Evolutionary conservation across 352 stramenopile genomes (phyloP).

Genomic region (Phytophthora sp.): DNA sequence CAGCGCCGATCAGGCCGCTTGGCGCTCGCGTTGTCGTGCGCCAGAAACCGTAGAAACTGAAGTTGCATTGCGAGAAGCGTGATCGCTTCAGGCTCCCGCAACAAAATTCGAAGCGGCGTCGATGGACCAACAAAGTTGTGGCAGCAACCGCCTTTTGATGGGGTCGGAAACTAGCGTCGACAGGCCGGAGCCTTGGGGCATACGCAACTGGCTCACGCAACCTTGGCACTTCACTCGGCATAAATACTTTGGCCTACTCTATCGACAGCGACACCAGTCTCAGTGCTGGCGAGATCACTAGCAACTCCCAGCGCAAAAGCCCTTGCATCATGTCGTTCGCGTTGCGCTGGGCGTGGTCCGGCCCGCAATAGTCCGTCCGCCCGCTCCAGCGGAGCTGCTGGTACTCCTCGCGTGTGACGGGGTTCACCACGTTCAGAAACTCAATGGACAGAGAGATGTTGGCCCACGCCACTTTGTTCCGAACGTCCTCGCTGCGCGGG

Average conservation of each 20-base stretch:
- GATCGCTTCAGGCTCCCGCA: too few relatives aligned
- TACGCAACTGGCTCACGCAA: neutral
- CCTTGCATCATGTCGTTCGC: conserved; percentile 46
- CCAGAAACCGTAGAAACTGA: conserved; percentile 23
- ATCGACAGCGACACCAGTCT: conserved; percentile 18
- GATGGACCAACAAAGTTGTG: too few relatives aligned
- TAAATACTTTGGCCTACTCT: neutral
- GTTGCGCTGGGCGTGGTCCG: conserved; percentile 39
- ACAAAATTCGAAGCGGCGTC: conserved; percentile 10
- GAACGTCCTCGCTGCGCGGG: neutral
- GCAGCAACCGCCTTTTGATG: too few relatives aligned
- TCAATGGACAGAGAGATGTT: conserved; percentile 48
- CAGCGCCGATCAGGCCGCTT: conserved; percentile 2
- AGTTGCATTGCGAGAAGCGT: conserved; percentile 4
- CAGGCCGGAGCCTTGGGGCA: too few relatives aligned
- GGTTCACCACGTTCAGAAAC: conserved; percentile 40
- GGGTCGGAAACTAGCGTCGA: too few relatives aligned
- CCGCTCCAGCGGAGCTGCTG: conserved; percentile 50
- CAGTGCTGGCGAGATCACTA: conserved; percentile 40
- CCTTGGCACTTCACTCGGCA: neutral
- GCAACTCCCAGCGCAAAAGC: conserved; percentile 45
- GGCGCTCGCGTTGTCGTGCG: too few relatives aligned
- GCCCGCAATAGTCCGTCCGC: conserved; percentile 47
- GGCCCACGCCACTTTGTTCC: conserved; percentile 35
- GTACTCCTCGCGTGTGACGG: conserved; percentile 20